Evolutionary conservation across 2,329 filamentous ascomycete species (phyloP), one percentile per base, ranked within the genome.

Genomic region (Shiraia sp.): DNA sequence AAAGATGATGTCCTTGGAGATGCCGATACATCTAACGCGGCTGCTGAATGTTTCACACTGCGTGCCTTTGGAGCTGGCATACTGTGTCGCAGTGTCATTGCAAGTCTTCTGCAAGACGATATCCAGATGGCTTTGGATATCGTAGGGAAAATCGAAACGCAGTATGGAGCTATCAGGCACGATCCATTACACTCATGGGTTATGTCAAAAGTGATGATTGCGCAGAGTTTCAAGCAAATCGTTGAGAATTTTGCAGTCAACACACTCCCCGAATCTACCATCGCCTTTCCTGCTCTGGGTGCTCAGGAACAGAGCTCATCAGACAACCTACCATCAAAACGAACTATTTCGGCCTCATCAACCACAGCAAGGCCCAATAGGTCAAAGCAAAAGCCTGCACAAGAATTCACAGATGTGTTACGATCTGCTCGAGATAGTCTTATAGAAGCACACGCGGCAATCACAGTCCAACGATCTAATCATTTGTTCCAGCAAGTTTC

Each of bases 191-290:
- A 83, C 32, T 59, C 60, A 27, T 76, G 88, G 40, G 77, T 82
- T 9, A 81, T 81, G 42, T 88, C 87, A 14, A 82, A 82, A 39
- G 82, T 86, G 32, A 79, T 87, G 30, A 75, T 90, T 45, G 78
- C 82, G 12, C 79, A 86, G 65, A 87, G 85, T 48, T 76, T 87
- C 57, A 81, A 86, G 32, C 79, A 86, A 58, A 88, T 96, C 75
- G 79, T 84, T 10, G 79, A 80, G 4, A 88, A 96, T 67, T 85
- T 91, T 2, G 86, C 93, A 3, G 95, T 92, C 66, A 95, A 89
- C 13, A 87, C 92, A 8, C 79, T 97, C 12, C 88, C 92, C 32
- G 93, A 99, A 59, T 96, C 93, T 0, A 96, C 90, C 0, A 84
- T 96, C 17, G 95, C 90, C 0, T 86, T 92, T 45, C 90, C 91